A percentile compares a stretch with the other conserved stretches of the same genome.
Conservation (phyloP, 1,139 yeast species). For the Magnusiomyces fungicola region DNA sequence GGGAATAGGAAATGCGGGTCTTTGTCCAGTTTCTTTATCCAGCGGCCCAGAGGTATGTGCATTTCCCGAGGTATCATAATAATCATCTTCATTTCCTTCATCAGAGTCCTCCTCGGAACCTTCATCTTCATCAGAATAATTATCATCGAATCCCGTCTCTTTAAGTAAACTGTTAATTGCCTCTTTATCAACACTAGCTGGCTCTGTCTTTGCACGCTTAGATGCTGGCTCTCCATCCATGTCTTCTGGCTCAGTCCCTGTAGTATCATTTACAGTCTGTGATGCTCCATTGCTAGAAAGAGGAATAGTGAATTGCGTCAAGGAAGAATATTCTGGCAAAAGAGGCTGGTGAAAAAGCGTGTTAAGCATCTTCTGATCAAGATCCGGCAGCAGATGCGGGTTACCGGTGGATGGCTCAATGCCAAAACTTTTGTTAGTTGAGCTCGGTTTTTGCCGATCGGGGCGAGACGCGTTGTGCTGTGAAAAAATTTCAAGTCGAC, state of each 20-base stretch:
- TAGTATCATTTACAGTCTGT: neutral
- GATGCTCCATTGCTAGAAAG: neutral
- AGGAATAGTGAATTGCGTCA: neutral
- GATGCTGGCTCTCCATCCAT: neutral
- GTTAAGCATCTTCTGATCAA: neutral
- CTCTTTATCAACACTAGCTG: neutral
- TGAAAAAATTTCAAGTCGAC: too few relatives aligned
- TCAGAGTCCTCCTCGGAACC: neutral
- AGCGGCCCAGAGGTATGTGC: slow-evolving; percentile 23
- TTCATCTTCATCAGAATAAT: neutral
- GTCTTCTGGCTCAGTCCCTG: neutral
- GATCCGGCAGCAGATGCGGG: neutral
- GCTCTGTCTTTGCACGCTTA: neutral
- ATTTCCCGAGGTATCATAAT: slow-evolving; percentile 8
- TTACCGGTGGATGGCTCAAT: too few relatives aligned
- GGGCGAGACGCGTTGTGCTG: too few relatives aligned
- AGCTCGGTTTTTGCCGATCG: too few relatives aligned
- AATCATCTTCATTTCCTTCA: neutral
- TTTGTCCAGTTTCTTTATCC: slow-evolving; percentile 38
- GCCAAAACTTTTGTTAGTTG: too few relatives aligned
- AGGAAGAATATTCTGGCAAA: neutral
- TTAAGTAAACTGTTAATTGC: neutral
- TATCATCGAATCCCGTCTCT: neutral
- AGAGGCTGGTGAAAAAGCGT: neutral
- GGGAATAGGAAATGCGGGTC: slow-evolving; percentile 37